These are phyloP conservation scores for Holtermanniella nyarrowii DNA, from an alignment of 768 basidiomycete species.

Conservation along the genomic window DNA sequence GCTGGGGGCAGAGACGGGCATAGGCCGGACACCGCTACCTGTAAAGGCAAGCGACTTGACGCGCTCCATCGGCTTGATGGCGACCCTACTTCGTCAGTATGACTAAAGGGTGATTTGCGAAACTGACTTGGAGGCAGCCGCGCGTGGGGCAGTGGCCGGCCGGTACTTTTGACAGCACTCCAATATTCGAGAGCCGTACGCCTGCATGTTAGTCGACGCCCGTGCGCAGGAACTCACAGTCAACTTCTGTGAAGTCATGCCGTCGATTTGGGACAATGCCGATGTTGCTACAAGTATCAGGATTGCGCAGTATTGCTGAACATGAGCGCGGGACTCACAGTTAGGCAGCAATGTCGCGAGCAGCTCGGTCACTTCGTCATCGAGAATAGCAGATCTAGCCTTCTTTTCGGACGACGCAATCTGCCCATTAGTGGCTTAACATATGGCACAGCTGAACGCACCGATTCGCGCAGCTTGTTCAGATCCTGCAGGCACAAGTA, in stretches of 20 bases:
- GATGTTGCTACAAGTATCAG: constrained; percentile 6
- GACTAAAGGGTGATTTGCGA: no score
- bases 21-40: not conserved
- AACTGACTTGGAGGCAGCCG: no score
- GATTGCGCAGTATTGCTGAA: not conserved
- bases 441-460: constrained; percentile 5
- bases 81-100: no score
- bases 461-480: constrained; percentile 14
- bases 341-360: constrained; percentile 30
- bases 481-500: constrained; percentile 18
- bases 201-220: not conserved
- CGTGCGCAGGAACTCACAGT: constrained; percentile 6
- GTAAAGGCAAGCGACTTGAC: not conserved
- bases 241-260: constrained; percentile 26
- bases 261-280: constrained; percentile 17
- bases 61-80: not conserved
- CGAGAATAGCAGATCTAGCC: constrained; percentile 15
- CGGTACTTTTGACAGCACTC: not conserved
- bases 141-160: no score
- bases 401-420: constrained; percentile 11
- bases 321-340: constrained; percentile 16
- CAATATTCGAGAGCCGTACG: not conserved
- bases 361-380: constrained; percentile 26
- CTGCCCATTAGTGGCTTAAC: constrained; percentile 4
- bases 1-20: not conserved